Percentiles rank a stretch among this genome's conserved stretches.
These are phyloP conservation scores for Sanghuangporus sanghuang DNA, from an alignment of 1,284 basidiomycete genomes.

Conservation along the genomic window DNA sequence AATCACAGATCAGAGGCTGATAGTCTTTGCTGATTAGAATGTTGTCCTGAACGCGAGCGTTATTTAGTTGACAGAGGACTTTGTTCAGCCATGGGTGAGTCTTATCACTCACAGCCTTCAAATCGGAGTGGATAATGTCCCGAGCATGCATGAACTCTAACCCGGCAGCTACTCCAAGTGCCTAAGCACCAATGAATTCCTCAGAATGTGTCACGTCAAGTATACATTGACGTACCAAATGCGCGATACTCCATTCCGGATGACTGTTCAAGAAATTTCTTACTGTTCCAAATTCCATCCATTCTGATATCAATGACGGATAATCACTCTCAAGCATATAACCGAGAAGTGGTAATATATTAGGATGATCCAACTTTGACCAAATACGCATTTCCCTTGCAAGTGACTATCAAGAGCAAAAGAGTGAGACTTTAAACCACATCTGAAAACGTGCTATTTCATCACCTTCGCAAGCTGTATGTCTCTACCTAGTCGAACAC, in stretches of 20 bases:
- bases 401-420: neutral
- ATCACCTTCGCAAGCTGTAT: neutral
- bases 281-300: too few species aligned
- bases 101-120: conserved; percentile 1
- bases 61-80: neutral
- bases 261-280: too few species aligned
- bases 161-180: conserved; percentile 1
- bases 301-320: too few species aligned
- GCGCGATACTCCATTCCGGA: neutral
- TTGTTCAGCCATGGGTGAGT: neutral
- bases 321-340: too few species aligned
- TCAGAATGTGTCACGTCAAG: too few species aligned
- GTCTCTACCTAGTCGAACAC: neutral
- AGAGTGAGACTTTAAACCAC: neutral
- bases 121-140: conserved; percentile 9
- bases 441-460: neutral
- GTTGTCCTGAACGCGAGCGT: neutral
- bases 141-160: conserved; percentile 6
- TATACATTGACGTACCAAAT: neutral
- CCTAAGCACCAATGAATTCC: neutral
- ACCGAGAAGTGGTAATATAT: too few species aligned
- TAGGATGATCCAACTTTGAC: too few species aligned
- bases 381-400: neutral
- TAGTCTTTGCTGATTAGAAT: neutral
- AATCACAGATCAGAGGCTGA: conserved; percentile 5